Evolutionary conservation across 2,329 filamentous ascomycete species (phyloP), one percentile per base, ranked within the genome.

Genomic region (Verticillium longisporum): DNA sequence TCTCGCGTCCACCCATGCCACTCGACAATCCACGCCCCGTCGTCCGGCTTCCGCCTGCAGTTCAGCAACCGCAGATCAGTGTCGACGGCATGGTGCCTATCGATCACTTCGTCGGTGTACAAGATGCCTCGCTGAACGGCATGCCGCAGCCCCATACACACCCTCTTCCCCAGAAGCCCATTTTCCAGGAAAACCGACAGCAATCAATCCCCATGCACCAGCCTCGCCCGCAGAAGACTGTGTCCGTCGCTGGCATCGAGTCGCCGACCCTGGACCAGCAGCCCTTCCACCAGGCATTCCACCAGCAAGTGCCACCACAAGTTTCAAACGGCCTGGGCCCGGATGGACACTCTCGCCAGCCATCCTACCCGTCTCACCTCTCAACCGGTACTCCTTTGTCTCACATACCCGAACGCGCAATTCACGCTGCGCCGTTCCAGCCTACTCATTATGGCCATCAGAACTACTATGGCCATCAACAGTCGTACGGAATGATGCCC

Each of bases 201-300:
- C 79, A 72, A 65, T 73, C 77, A 54, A 78, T 84, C 66, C 84
- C 92, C 1, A 97, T 98, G 87, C 91, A 98, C 72, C 95, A 98
- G 72, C 95, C 95, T 61, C 89, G 91, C 59, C 94, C 95, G 9
- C 93, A 98, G 74, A 98, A 98, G 80, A 83, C 92, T 6, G 91
- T 98, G 36, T 97, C 93, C 10, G 87, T 98, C 62, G 91, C 92
- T 61, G 92, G 92, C 68, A 97, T 98, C 67, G 95, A 98, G 74
- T 90, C 90, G 7, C 92, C 93, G 4, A 87, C 85, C 5, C 81
- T 77, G 67, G 71, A 75, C 58, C 79, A 79, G 68, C 70, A 89
- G 65, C 86, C 91, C 66, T 97, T 96, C 68, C 89, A 94, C 68
- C 91, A 93, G 71, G 91, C 93, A 0, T 97, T 98, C 80, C 92